Evolutionary conservation across 371 early-diverging fungal genomes (phyloP).

Genomic region (Lichtheimia ramosa): DNA sequence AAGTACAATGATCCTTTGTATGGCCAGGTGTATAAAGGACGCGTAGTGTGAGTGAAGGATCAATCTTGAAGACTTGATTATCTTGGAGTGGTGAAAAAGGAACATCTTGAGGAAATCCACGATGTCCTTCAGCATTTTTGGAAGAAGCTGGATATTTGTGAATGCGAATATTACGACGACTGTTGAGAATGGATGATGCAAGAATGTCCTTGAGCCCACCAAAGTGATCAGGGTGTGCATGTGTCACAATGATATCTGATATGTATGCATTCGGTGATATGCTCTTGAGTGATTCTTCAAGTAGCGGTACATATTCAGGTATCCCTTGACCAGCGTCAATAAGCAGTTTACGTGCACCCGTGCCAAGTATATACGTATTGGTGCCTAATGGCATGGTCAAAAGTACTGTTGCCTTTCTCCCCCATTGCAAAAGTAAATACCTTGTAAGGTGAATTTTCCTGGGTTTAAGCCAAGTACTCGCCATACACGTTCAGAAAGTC

Average conservation of each 20-base stretch:
- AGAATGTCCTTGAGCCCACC: conserved; percentile 66
- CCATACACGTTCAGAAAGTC: conserved; percentile 50
- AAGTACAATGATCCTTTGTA: conserved; percentile 75
- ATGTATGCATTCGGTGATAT: conserved; percentile 54
- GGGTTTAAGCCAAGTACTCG: conserved; percentile 76
- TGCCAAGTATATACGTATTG: conserved; percentile 88
- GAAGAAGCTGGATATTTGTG: conserved; percentile 27
- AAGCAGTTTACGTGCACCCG: conserved; percentile 67
- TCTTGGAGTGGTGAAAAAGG: conserved; percentile 37
- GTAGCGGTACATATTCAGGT: conserved; percentile 59
- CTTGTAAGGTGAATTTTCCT: conserved; percentile 75
- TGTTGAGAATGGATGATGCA: conserved; percentile 21
- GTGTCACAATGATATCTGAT: conserved; percentile 79
- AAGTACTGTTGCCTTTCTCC: no score
- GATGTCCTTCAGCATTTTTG: conserved; percentile 19
- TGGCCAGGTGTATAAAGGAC: conserved; percentile 86
- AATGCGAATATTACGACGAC: conserved; percentile 19
- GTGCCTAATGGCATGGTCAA: conserved; percentile 67
- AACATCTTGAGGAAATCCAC: conserved; percentile 27
- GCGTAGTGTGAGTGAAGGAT: conserved; percentile 57
- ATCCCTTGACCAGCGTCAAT: conserved; percentile 85
- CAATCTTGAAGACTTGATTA: conserved; percentile 55
- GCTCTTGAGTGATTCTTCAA: conserved; percentile 49
- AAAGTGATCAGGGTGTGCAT: conserved; percentile 83
- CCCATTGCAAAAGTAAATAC: conserved; percentile 16